Base-by-base conservation (phyloP, 306 rosid genomes). In the Clitoria ternatea region DNA sequence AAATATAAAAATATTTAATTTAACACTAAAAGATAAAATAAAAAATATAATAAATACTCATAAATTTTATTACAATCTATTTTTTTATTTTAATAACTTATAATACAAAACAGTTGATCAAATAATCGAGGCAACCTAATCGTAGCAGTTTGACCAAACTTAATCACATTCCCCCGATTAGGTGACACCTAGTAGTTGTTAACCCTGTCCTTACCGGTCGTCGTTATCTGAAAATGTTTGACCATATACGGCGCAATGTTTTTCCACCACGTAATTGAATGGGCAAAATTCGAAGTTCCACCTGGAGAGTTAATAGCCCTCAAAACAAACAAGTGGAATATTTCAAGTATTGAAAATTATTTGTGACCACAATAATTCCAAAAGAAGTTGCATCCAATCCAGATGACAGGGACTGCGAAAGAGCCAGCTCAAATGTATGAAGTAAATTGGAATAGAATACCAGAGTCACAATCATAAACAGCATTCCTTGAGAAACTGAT, bases 241-340 rank as follows among this genome's bases (percentile, higher is more conserved):
- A 33, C 14, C 29, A 18, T 20, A 27, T 43, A 24, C 4, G 4
- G 1, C 14, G 32, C 19, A 39, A n/a, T 24, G 56, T 26, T 37
- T 68, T 24, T 39, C n/a, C 63, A 45, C 57, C 80, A 66, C 30
- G 27, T 59, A 22, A 18, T 32, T 57, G 54, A 36, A 54, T 45
- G 75, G 80, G 61, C 61, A 27, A 67, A 26, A 67, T 4, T 14
- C 11, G 2, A 59, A 68, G 57, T 60, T 48, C 70, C 36, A 48
- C 26, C 7, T 36, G 30, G 36, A 59, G 60, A 35, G 54, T 35
- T 67, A 45, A 44, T 24, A 24, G 2, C 70, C 69, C 55, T 32
- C 8, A 2, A 40, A 12, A 17, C 48, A 13, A 59, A 45, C 17
- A 37, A 27, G 43, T 24, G 26, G 60, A 40, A 36, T 8, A 50